Percentiles rank a stretch among this genome's conserved stretches.
Conservation (phyloP, 1,284 basidiomycete species). For the Apiotrichum sp. region DNA sequence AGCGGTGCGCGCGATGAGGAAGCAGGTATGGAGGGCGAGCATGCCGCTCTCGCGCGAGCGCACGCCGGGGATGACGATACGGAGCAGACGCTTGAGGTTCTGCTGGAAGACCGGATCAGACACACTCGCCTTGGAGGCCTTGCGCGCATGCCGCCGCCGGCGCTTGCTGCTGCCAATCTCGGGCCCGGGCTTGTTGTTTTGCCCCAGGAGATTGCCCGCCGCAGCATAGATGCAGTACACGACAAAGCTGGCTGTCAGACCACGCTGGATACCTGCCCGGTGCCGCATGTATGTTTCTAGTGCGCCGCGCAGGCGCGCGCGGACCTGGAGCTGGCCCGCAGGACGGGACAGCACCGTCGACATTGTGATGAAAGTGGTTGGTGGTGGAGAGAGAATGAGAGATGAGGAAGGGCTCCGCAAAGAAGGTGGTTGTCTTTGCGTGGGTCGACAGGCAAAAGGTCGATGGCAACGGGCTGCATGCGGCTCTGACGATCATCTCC, state of each 20-base stretch:
- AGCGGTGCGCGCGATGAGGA: slow-evolving; percentile 81
- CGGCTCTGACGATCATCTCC: too few relatives aligned
- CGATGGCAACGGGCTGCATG: too few relatives aligned
- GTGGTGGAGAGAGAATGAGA: not conserved
- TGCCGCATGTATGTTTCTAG: slow-evolving; percentile 54
- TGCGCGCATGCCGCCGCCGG: slow-evolving; percentile 11
- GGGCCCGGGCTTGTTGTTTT: slow-evolving; percentile 6
- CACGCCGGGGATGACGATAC: slow-evolving; percentile 82
- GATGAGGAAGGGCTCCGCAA: not conserved
- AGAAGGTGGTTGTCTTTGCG: too few relatives aligned
- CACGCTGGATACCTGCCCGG: slow-evolving; percentile 62
- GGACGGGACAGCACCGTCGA: not conserved
- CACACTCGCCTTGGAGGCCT: slow-evolving; percentile 9
- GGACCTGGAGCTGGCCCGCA: not conserved
- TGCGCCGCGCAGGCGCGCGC: slow-evolving; percentile 8
- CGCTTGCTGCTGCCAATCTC: slow-evolving; percentile 10
- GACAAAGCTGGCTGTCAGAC: slow-evolving; percentile 52
- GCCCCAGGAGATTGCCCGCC: slow-evolving; percentile 28
- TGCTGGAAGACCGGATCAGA: slow-evolving; percentile 79
- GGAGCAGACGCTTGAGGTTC: slow-evolving; percentile 67
- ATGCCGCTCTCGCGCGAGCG: slow-evolving; percentile 80
- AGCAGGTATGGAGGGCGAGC: slow-evolving; percentile 76
- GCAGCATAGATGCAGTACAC: slow-evolving; percentile 38
- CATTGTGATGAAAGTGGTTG: not conserved
- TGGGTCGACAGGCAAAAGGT: too few relatives aligned